phyloP scores from a whole-genome alignment of 306 rosid genomes.

The Sechiopsis laciniata region DNA sequence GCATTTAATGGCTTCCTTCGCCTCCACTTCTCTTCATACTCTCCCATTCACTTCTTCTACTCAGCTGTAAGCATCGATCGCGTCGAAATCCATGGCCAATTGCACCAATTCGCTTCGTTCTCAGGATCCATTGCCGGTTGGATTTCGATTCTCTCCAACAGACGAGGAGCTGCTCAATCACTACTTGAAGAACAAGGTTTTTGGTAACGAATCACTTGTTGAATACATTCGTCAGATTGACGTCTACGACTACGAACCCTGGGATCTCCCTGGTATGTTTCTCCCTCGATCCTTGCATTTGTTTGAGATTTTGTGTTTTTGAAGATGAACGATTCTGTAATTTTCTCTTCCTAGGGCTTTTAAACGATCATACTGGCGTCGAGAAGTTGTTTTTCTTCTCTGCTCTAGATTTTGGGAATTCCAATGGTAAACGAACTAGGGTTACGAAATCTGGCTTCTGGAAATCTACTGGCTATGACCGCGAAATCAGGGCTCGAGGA shows the following conservation, averaged over 20 bases:
- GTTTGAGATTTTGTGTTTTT: not conserved
- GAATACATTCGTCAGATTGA: conserved; percentile 38
- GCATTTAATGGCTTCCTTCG: not conserved
- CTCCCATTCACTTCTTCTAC: not conserved
- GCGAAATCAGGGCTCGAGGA: conserved; percentile 26
- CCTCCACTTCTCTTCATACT: not conserved
- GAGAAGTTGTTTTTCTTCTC: conserved; percentile 57
- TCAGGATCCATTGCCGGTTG: conserved; percentile 10
- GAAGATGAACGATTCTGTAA: no score
- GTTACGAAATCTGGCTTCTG: conserved; percentile 50
- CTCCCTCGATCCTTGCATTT: not conserved
- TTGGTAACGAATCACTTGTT: conserved; percentile 19
- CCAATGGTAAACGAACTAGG: conserved; percentile 32
- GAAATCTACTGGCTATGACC: conserved; percentile 55
- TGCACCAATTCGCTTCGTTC: not conserved
- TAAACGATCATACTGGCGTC: conserved; percentile 34
- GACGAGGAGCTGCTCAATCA: conserved; percentile 52
- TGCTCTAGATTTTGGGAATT: conserved; percentile 31
- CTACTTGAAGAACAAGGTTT: conserved; percentile 41
- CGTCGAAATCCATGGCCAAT: not conserved
- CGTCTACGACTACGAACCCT: conserved; percentile 44
- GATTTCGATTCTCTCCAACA: conserved; percentile 55
- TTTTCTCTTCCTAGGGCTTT: conserved; percentile 24
- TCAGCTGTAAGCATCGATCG: not conserved
- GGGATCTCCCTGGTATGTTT: conserved; percentile 45